Percentiles rank a stretch among this genome's conserved stretches.
These are phyloP conservation scores for Tetrahymena malaccensis DNA, from an alignment of 73 alveolate species.

Conservation along the genomic window DNA sequence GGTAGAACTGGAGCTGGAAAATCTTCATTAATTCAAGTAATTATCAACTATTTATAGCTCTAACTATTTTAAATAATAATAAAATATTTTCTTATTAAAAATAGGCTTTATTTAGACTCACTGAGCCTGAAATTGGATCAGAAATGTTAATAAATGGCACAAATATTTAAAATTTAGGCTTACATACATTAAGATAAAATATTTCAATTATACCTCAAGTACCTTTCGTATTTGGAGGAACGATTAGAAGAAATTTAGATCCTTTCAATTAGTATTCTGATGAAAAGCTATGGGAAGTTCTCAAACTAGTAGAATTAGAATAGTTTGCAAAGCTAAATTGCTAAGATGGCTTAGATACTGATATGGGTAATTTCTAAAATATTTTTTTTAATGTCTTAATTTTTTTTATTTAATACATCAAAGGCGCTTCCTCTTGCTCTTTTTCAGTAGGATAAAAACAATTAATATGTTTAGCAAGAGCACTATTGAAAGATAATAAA, in stretches of 20 bases:
- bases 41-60: too few relatives aligned
- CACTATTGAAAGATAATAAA: slow-evolving; percentile 42
- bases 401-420: slow-evolving; percentile 1
- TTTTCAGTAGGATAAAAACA: slow-evolving; percentile 56
- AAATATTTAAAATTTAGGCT: slow-evolving; percentile 53
- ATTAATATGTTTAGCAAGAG: slow-evolving; percentile 57
- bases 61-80: not conserved
- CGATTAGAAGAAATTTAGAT: slow-evolving; percentile 69
- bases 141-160: slow-evolving; percentile 58
- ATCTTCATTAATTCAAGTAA: slow-evolving; percentile 46
- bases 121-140: slow-evolving; percentile 49
- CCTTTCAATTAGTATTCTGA: slow-evolving; percentile 45
- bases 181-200: slow-evolving; percentile 43
- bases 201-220: slow-evolving; percentile 71
- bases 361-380: slow-evolving; percentile 10
- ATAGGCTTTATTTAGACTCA: slow-evolving; percentile 68
- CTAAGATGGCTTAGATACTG: slow-evolving; percentile 9
- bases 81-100: slow-evolving; percentile 26
- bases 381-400: not conserved
- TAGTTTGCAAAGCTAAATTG: slow-evolving; percentile 5
- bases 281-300: slow-evolving; percentile 23
- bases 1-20: slow-evolving; percentile 89
- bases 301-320: slow-evolving; percentile 6
- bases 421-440: slow-evolving; percentile 40
- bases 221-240: slow-evolving; percentile 66